These are phyloP conservation scores for Coelomomyces lativittatus DNA, from an alignment of 371 early-diverging fungal species.

Conservation along the genomic window DNA sequence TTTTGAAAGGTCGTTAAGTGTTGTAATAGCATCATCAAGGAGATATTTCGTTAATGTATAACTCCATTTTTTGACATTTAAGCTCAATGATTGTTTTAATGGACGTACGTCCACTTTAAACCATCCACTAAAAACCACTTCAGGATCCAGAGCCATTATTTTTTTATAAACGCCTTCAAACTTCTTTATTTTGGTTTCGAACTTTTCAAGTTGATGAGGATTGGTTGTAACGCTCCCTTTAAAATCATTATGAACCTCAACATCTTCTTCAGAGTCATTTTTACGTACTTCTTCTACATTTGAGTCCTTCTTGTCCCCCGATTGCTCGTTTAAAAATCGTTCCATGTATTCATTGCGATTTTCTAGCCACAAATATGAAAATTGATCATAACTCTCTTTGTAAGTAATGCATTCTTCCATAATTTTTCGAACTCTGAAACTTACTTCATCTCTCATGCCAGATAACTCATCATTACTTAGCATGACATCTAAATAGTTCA, in stretches of 20 bases:
- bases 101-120: slow-evolving; percentile 39
- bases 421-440: slow-evolving; percentile 11
- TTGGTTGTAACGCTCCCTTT: slow-evolving; percentile 3
- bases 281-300: slow-evolving; percentile 5
- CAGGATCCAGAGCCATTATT: slow-evolving; percentile 38
- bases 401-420: slow-evolving; percentile 21
- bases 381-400: slow-evolving; percentile 35
- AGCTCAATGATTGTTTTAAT: slow-evolving; percentile 35
- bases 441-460: slow-evolving; percentile 9
- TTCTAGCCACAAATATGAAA: slow-evolving; percentile 39
- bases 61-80: slow-evolving; percentile 44
- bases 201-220: slow-evolving; percentile 27
- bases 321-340: slow-evolving; percentile 12
- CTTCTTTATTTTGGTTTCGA: slow-evolving; percentile 35
- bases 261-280: slow-evolving; percentile 1
- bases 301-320: slow-evolving; percentile 6
- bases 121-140: slow-evolving; percentile 31
- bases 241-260: background rate
- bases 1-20: slow-evolving; percentile 26
- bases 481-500: slow-evolving; percentile 35
- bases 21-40: slow-evolving; percentile 25
- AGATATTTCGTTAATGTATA: slow-evolving; percentile 41
- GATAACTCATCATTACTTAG: slow-evolving; percentile 12
- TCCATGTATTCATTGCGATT: slow-evolving; percentile 43
- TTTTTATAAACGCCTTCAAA: slow-evolving; percentile 40